Conservation (phyloP, 495 filamentous ascomycete genomes). For the Entonaema liquescens region DNA sequence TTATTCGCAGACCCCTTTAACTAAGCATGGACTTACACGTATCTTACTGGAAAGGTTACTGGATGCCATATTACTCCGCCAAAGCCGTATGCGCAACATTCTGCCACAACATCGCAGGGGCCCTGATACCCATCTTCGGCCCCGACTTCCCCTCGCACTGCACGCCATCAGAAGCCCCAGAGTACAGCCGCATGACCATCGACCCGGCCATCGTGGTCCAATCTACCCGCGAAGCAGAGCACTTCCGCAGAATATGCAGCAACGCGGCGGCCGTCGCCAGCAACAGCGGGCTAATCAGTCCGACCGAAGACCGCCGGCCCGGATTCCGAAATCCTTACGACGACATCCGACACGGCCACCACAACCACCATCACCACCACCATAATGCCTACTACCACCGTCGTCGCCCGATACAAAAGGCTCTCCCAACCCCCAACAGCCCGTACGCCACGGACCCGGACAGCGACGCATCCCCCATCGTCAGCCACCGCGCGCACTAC, state of each 20-base stretch:
- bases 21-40: constrained; percentile 14
- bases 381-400: constrained; percentile 30
- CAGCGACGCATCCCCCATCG: constrained; percentile 47
- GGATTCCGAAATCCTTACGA: constrained; percentile 29
- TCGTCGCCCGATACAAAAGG: constrained; percentile 32
- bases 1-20: background rate
- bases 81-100: constrained; percentile 86
- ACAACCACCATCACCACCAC: background rate
- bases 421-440: constrained; percentile 36
- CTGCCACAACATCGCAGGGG: constrained; percentile 83
- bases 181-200: constrained; percentile 75
- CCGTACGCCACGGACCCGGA: constrained; percentile 51
- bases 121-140: constrained; percentile 89
- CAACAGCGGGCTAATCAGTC: constrained; percentile 10
- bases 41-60: constrained; percentile 74
- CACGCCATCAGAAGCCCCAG: constrained; percentile 62
- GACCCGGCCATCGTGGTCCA: constrained; percentile 63
- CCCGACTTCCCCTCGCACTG: constrained; percentile 78
- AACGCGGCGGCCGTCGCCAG: constrained; percentile 18
- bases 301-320: constrained; percentile 32
- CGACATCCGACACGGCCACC: constrained; percentile 37
- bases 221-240: constrained; percentile 63
- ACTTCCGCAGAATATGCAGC: constrained; percentile 52
- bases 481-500: constrained; percentile 41
- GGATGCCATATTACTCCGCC: constrained; percentile 91